Conservation (phyloP, 805 yeast species). For the Suhomyces sp. region DNA sequence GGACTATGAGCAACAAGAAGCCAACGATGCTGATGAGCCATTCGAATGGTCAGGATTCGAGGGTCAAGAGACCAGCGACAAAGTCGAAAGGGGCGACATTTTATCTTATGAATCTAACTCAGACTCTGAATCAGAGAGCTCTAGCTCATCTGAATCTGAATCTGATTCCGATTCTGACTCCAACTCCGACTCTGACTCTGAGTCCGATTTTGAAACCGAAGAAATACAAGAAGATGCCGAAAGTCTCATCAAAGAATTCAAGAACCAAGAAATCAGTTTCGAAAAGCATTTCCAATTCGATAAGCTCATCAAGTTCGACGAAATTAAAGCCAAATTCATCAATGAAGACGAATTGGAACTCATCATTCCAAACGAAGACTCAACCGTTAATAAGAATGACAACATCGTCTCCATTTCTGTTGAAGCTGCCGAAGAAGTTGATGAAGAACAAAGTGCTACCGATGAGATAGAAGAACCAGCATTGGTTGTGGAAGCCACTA, state of each 20-base stretch:
- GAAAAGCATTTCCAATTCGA: slow-evolving; percentile 44
- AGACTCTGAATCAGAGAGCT: slow-evolving; percentile 10
- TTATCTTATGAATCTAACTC: slow-evolving; percentile 6
- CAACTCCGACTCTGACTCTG: slow-evolving; percentile 14
- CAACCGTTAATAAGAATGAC: slow-evolving; percentile 14
- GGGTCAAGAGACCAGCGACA: slow-evolving; percentile 15
- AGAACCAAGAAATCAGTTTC: slow-evolving; percentile 39
- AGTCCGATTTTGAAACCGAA: slow-evolving; percentile 27
- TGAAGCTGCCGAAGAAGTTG: slow-evolving; percentile 7
- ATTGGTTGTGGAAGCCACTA: slow-evolving; percentile 3
- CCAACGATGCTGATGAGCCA: slow-evolving; percentile 7
- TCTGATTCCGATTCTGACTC: slow-evolving; percentile 15
- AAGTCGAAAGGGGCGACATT: slow-evolving; percentile 8
- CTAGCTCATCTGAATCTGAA: slow-evolving; percentile 13
- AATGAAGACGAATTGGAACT: slow-evolving; percentile 41
- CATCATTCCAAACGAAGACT: slow-evolving; percentile 36
- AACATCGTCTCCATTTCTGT: slow-evolving; percentile 27
- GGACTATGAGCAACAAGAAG: slow-evolving; percentile 8
- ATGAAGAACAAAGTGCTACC: slow-evolving; percentile 9
- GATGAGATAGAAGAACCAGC: slow-evolving; percentile 11
- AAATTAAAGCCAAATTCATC: slow-evolving; percentile 37
- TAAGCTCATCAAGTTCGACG: slow-evolving; percentile 34
- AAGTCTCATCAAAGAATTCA: slow-evolving; percentile 35
- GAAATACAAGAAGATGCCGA: slow-evolving; percentile 41
- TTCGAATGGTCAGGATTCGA: slow-evolving; percentile 11